Percentiles rank a stretch among this genome's conserved stretches.
phyloP scores from a whole-genome alignment of 768 basidiomycete species.

The Agrocybe pediades region DNA sequence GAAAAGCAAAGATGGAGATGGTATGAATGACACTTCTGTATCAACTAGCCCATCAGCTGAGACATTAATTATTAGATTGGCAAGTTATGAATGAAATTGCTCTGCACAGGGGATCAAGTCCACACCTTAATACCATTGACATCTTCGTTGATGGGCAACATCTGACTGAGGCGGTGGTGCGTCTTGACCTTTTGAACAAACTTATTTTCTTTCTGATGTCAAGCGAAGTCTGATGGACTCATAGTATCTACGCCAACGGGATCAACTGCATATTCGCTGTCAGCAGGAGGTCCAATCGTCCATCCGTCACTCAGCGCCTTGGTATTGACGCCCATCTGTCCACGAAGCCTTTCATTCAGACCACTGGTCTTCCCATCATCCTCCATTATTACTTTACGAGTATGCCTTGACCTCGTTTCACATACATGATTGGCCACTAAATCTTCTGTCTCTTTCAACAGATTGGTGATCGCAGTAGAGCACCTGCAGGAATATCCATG shows the following conservation, averaged over 20 bases:
- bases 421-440: neutral
- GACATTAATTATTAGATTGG: constrained; percentile 57
- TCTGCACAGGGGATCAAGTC: constrained; percentile 87
- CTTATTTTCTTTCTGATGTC: constrained; percentile 3
- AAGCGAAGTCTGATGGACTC: constrained; percentile 81
- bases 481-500: constrained; percentile 90
- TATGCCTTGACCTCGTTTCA: constrained; percentile 33
- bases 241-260: constrained; percentile 96
- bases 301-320: constrained; percentile 90
- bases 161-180: constrained; percentile 91
- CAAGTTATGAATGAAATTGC: constrained; percentile 98
- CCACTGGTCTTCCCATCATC: constrained; percentile 89
- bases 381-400: constrained; percentile 72
- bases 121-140: constrained; percentile 92
- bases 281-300: constrained; percentile 94
- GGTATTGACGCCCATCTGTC: constrained; percentile 94
- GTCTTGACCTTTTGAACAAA: constrained; percentile 33
- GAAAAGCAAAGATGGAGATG: constrained; percentile 59
- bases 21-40: constrained; percentile 35
- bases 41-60: neutral
- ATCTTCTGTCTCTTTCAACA: constrained; percentile 27
- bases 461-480: constrained; percentile 85
- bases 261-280: constrained; percentile 94
- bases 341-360: constrained; percentile 88
- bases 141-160: constrained; percentile 94